Conservation (phyloP, 139 green algal species). For the Spirogloea muscicola region DNA sequence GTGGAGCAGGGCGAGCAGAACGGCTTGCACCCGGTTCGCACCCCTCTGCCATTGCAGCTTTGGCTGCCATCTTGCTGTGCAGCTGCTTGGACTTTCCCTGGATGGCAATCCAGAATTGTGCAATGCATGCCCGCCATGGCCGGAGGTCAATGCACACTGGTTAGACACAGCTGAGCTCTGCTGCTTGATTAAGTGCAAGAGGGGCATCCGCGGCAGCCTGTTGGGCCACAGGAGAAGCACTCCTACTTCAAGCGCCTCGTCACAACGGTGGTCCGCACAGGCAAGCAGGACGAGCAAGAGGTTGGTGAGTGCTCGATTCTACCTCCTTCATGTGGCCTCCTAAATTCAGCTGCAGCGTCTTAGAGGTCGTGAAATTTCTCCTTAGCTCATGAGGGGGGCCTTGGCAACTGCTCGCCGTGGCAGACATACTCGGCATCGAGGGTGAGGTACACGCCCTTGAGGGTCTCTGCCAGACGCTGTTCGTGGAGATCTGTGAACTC, state of each 20-base stretch:
- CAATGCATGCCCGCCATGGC: no score
- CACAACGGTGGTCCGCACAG: slow-evolving; percentile 45
- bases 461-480: slow-evolving; percentile 57
- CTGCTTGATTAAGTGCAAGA: no score
- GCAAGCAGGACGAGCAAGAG: slow-evolving; percentile 6
- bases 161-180: no score
- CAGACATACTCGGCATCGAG: slow-evolving; percentile 59
- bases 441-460: slow-evolving; percentile 62
- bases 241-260: slow-evolving; percentile 56
- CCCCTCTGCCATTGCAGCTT: neutral
- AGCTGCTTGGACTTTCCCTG: no score
- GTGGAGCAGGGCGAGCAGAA: slow-evolving; percentile 62
- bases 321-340: no score
- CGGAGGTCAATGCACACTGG: no score
- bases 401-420: slow-evolving; percentile 19
- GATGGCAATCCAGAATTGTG: no score
- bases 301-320: neutral
- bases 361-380: no score
- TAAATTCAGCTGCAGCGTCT: no score
- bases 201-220: no score
- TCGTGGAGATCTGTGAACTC: slow-evolving; percentile 38
- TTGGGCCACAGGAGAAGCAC: no score
- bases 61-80: neutral
- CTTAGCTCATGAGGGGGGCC: no score
- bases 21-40: slow-evolving; percentile 45